Conservation (phyloP, 2,329 filamentous ascomycete species). For the Diaporthe sp. region DNA sequence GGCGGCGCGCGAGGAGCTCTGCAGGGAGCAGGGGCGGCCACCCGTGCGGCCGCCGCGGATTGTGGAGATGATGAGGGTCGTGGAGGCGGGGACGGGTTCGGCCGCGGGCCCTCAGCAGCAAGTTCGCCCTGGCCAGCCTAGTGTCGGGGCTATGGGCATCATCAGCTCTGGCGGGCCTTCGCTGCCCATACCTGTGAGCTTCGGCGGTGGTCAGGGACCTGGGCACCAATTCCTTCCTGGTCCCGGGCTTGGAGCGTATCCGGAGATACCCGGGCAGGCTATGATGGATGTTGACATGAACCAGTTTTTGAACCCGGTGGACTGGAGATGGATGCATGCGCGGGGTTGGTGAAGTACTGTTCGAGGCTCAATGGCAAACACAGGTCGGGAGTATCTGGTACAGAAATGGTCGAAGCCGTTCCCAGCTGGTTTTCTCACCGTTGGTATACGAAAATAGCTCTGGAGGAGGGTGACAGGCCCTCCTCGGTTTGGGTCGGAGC, state of each 20-base stretch:
- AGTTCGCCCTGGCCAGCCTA: background rate
- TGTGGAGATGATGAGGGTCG: constrained; percentile 11
- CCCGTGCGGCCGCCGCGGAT: background rate
- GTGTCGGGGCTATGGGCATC: background rate
- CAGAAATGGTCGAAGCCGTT: background rate
- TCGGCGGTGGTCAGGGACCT: background rate
- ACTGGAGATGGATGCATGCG: constrained; percentile 29
- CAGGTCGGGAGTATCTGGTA: too few relatives aligned
- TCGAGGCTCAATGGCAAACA: too few relatives aligned
- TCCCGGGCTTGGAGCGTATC: background rate
- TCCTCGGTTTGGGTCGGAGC: too few relatives aligned
- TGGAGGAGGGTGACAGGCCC: too few relatives aligned
- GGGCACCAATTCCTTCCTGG: background rate
- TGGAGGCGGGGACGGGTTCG: background rate
- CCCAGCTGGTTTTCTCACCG: too few relatives aligned
- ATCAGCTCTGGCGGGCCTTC: background rate
- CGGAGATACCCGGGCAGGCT: background rate
- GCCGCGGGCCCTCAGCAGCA: background rate
- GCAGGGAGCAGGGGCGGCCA: background rate
- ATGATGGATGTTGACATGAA: background rate
- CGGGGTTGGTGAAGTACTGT: background rate
- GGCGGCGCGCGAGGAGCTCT: background rate
- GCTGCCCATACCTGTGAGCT: background rate
- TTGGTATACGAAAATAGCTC: too few relatives aligned
- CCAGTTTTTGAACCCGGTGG: constrained; percentile 13